Evolutionary conservation across 768 basidiomycete genomes (phyloP).

Genomic region (Dentipellis fragilis): DNA sequence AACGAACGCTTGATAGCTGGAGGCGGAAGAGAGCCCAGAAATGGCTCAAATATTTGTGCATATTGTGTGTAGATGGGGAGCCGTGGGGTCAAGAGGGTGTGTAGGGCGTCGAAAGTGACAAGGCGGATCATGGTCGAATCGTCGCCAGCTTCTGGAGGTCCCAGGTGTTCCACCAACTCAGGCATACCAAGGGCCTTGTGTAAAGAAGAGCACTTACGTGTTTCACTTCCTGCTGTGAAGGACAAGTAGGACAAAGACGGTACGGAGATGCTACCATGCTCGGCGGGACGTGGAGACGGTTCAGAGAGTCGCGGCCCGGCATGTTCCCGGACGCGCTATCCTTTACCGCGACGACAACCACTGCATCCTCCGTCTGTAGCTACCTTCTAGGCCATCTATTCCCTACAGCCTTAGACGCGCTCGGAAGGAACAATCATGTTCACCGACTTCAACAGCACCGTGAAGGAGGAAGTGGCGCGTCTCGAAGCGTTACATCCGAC

Average conservation of each 20-base stretch:
- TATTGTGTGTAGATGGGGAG: slow-evolving; percentile 58
- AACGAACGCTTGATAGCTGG: slow-evolving; percentile 46
- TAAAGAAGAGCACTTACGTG: no score
- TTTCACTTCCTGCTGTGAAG: no score
- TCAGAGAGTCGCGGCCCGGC: no score
- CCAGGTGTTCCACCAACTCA: no score
- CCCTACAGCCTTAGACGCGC: neutral
- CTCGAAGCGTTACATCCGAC: slow-evolving; percentile 62
- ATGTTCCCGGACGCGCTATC: neutral
- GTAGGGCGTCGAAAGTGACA: slow-evolving; percentile 71
- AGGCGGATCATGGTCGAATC: slow-evolving; percentile 34
- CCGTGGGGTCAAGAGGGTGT: slow-evolving; percentile 66
- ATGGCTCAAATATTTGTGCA: slow-evolving; percentile 55
- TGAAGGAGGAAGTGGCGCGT: slow-evolving; percentile 61
- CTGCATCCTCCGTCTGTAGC: no score
- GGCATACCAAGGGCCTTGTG: no score
- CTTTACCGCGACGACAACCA: neutral
- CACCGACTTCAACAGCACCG: slow-evolving; percentile 33
- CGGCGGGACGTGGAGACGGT: no score
- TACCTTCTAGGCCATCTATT: no score
- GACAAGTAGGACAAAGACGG: no score
- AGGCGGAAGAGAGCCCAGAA: slow-evolving; percentile 51
- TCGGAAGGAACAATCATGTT: neutral
- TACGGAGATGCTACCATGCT: no score
- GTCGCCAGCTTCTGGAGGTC: no score